Percentiles rank a stretch among this genome's conserved stretches.
phyloP scores from a whole-genome alignment of 1,284 basidiomycete species.

The Sphagnurus paluster region DNA sequence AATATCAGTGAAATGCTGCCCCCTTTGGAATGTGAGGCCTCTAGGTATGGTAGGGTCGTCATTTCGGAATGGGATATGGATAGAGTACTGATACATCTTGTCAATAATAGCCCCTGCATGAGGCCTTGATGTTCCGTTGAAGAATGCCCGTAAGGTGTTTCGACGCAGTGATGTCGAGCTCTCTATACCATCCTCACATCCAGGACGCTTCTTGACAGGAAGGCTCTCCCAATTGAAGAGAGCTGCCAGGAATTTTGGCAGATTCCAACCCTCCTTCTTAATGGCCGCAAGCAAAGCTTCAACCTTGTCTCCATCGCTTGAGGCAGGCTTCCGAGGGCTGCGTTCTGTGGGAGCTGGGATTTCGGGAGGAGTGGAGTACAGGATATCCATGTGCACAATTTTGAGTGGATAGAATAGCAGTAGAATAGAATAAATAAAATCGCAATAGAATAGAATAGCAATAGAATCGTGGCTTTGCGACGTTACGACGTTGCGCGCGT shows the following conservation, averaged over 20 bases:
- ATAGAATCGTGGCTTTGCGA: too few relatives aligned
- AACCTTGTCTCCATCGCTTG: background rate
- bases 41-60: background rate
- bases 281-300: background rate
- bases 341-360: background rate
- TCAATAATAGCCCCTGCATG: conserved; percentile 6
- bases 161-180: background rate
- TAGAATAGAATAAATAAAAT: background rate
- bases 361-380: background rate
- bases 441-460: too few relatives aligned
- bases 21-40: background rate
- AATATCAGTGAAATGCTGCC: background rate
- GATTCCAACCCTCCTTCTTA: background rate
- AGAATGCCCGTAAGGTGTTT: conserved; percentile 3
- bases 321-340: background rate
- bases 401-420: background rate
- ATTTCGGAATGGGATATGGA: background rate
- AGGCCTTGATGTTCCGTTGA: conserved; percentile 14
- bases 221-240: background rate
- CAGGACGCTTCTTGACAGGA: background rate
- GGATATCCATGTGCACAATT: background rate
- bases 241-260: background rate
- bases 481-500: too few relatives aligned
- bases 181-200: too few relatives aligned
- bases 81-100: background rate